Percentiles rank a stretch among this genome's conserved stretches.
Evolutionary conservation across 2,329 filamentous ascomycete species (phyloP).

Genomic region (Sarocladiaceae sp.): DNA sequence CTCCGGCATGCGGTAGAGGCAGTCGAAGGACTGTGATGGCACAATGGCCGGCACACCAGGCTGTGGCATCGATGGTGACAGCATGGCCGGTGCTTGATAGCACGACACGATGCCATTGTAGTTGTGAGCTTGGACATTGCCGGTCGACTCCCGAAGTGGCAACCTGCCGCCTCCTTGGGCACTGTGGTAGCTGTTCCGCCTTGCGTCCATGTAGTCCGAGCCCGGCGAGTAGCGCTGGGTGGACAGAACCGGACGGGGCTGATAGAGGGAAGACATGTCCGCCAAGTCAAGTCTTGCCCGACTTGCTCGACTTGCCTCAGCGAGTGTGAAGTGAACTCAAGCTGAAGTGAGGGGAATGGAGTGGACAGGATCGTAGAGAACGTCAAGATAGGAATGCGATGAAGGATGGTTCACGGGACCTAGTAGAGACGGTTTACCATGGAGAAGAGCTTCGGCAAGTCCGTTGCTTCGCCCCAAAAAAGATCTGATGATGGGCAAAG

Average conservation of each 20-base stretch:
- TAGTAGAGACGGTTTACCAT: constrained; percentile 3
- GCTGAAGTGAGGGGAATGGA: constrained; percentile 9
- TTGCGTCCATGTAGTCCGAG: constrained; percentile 40
- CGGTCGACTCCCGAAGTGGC: constrained; percentile 46
- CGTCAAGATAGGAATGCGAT: constrained; percentile 25
- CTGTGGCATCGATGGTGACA: constrained; percentile 39
- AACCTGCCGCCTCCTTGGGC: constrained; percentile 22
- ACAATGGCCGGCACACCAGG: constrained; percentile 43
- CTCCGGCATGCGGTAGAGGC: constrained; percentile 30
- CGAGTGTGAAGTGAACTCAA: too few species aligned
- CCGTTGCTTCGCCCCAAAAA: neutral
- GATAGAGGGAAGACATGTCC: constrained; percentile 33
- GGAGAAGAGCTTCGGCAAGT: neutral
- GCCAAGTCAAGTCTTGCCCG: too few species aligned
- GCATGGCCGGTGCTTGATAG: constrained; percentile 25
- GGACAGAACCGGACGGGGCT: constrained; percentile 40
- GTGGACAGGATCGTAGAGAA: constrained; percentile 13
- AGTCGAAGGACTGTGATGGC: constrained; percentile 41
- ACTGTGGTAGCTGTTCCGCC: constrained; percentile 31
- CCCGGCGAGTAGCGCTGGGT: constrained; percentile 44
- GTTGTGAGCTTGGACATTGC: constrained; percentile 42
- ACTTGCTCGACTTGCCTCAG: too few species aligned
- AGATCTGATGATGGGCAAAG: constrained; percentile 15
- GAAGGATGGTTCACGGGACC: neutral
- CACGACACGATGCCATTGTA: constrained; percentile 37